Evolutionary conservation across 371 early-diverging fungal genomes (phyloP).

Genomic region (Homolaphlyctis polyrhiza): DNA sequence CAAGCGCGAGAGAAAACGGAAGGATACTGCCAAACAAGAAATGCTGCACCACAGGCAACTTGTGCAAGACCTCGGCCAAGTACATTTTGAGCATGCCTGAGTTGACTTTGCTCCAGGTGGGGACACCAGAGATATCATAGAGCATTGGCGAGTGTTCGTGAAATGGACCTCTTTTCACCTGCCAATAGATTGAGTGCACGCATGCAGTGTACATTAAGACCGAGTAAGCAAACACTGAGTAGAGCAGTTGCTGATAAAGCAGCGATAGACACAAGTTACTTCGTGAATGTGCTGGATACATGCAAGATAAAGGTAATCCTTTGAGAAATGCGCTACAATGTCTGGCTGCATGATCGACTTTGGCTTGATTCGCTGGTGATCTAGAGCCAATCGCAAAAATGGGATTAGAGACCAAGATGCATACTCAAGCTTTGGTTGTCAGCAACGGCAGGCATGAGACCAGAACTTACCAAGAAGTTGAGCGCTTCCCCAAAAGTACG

Average conservation of each 20-base stretch:
- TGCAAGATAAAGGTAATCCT: constrained; percentile 90
- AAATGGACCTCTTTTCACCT: constrained; percentile 45
- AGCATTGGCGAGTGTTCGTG: constrained; percentile 92
- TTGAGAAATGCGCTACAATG: constrained; percentile 73
- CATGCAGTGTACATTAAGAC: too few species aligned
- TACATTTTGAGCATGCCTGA: constrained; percentile 98
- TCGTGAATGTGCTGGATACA: constrained; percentile 85
- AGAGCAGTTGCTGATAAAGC: constrained; percentile 34
- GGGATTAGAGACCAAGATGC: too few species aligned
- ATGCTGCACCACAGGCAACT: constrained; percentile 98
- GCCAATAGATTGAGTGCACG: too few species aligned
- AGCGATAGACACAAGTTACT: constrained; percentile 28
- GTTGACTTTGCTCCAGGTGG: constrained; percentile 91
- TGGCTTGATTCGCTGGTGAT: constrained; percentile 61
- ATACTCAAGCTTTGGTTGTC: neutral
- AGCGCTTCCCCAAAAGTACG: constrained; percentile 92
- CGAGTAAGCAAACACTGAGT: neutral
- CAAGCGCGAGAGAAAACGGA: constrained; percentile 18
- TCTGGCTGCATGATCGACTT: constrained; percentile 83
- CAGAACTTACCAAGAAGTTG: constrained; percentile 65
- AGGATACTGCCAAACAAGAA: constrained; percentile 85
- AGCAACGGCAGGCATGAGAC: neutral
- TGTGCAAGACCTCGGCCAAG: constrained; percentile 90
- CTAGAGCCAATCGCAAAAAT: constrained; percentile 39
- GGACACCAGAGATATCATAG: constrained; percentile 91